Evolutionary conservation across 345 rosid species (phyloP), one percentile per base, ranked within the genome.

Genomic region (Citrus reticulata): DNA sequence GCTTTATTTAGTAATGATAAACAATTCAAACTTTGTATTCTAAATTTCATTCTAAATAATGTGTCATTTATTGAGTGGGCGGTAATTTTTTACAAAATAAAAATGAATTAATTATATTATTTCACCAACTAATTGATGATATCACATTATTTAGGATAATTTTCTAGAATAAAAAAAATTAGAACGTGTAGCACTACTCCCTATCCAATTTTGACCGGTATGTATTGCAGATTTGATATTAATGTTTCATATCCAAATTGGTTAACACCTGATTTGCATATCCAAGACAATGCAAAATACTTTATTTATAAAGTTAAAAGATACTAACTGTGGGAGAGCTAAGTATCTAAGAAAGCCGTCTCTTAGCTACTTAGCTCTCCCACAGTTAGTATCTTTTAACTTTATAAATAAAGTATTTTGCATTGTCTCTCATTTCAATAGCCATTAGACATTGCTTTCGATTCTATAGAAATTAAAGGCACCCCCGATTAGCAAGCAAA

Each of bases 61-160:
- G 3, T 40, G 46, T 40, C 14, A 42, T 42, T 42, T 1, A 42
- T 42, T 42, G 4, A 42, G 14, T 10, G 14, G 9, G 0, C 2
- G 0, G 1, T 42, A 42, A 42, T 10, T 42, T 42, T 42, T 10
- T 10, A 10, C 4, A 10, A 42, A 6, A 42, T 42, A 0, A 0
- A 11, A 42, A 10, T 9, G 1, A 9, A 42, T 11, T 42, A 42
- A 42, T 42, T 42, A 0, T 11, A 9, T 42, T 42, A 2, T 42
- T 10, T 42, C 49, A 42, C 4, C 9, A 42, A 10, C 4, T 2
- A 10, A 42, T 42, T 42, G 4, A 42, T 42, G 4, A 10, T 42
- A 0, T 42, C 4, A 9, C 14, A 42, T 42, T 10, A 10, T 42
- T 42, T 42, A 10, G 0, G 14, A 40, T 40, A 40, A 0, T 40